Conservation (phyloP, 176 grass and related monocot species). For the Oryza glumipatula region DNA sequence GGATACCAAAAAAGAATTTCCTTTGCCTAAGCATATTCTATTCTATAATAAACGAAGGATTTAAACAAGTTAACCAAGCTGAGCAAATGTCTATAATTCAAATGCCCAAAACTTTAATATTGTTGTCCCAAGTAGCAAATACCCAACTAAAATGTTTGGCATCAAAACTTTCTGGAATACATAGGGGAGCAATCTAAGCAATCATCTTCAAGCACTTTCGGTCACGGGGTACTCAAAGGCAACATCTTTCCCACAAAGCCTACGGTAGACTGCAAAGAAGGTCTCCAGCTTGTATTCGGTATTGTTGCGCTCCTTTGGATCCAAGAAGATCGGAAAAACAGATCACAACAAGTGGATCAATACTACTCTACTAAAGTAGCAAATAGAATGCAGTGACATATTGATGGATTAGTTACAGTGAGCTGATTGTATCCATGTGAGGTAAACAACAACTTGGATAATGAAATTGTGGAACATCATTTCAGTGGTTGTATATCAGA, state of each 20-base stretch:
- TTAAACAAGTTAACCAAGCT: not conserved
- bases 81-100: conserved; percentile 42
- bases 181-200: conserved; percentile 17
- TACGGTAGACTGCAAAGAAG: conserved; percentile 82
- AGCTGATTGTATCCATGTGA: not conserved
- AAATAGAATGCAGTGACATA: not conserved
- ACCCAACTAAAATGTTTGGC: conserved; percentile 41
- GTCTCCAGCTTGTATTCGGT: conserved; percentile 96
- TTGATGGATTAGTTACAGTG: not conserved
- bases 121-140: conserved; percentile 19
- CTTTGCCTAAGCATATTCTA: not conserved
- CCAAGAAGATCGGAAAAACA: conserved; percentile 74
- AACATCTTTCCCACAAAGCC: conserved; percentile 81
- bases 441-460: not conserved
- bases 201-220: conserved; percentile 47
- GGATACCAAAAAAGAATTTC: no score
- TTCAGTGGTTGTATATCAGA: not conserved
- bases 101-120: conserved; percentile 60
- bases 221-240: conserved; percentile 67
- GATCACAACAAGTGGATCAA: not conserved
- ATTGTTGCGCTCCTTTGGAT: conserved; percentile 97
- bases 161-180: conserved; percentile 51
- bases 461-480: not conserved
- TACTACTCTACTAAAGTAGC: not conserved
- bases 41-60: not conserved